Evolutionary conservation across 2,329 filamentous ascomycete genomes (phyloP).

Genomic region (Diaporthe capsici): DNA sequence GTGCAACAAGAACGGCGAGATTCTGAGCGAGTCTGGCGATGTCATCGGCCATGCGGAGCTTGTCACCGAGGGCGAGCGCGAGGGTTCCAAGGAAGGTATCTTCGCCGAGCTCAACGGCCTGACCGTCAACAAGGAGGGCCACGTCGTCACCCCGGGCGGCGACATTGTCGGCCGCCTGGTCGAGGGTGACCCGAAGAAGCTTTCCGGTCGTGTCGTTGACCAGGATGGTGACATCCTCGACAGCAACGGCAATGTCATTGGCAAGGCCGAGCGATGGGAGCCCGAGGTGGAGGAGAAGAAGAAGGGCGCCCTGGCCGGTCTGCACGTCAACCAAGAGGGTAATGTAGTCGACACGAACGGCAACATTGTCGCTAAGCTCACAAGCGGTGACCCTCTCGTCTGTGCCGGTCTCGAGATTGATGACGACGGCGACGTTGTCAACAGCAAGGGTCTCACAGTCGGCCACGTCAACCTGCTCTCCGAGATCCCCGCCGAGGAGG

Average conservation of each 20-base stretch:
- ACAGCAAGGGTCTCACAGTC: conserved; percentile 75
- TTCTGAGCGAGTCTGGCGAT: conserved; percentile 80
- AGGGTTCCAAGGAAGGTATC: conserved; percentile 74
- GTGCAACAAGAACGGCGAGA: conserved; percentile 79
- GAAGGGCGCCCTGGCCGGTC: conserved; percentile 66
- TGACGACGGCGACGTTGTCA: conserved; percentile 79
- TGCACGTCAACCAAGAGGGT: conserved; percentile 70
- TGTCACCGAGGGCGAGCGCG: conserved; percentile 76
- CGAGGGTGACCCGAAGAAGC: conserved; percentile 78
- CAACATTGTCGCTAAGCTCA: conserved; percentile 75
- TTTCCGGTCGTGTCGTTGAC: conserved; percentile 82
- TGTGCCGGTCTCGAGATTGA: conserved; percentile 79
- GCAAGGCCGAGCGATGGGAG: conserved; percentile 72
- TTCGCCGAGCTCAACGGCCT: conserved; percentile 77
- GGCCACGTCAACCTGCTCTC: conserved; percentile 78
- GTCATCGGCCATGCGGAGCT: conserved; percentile 78
- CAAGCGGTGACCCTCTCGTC: conserved; percentile 75
- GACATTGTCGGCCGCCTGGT: conserved; percentile 80
- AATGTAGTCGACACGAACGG: conserved; percentile 72
- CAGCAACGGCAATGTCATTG: conserved; percentile 75
- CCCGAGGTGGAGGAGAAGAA: conserved; percentile 62
- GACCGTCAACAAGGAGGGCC: conserved; percentile 78
- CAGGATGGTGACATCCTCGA: conserved; percentile 88
- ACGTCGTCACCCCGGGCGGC: conserved; percentile 75
- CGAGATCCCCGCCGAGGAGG: conserved; percentile 63